Conservation (phyloP, 257 asterid species). For the Cinchona pubescens region DNA sequence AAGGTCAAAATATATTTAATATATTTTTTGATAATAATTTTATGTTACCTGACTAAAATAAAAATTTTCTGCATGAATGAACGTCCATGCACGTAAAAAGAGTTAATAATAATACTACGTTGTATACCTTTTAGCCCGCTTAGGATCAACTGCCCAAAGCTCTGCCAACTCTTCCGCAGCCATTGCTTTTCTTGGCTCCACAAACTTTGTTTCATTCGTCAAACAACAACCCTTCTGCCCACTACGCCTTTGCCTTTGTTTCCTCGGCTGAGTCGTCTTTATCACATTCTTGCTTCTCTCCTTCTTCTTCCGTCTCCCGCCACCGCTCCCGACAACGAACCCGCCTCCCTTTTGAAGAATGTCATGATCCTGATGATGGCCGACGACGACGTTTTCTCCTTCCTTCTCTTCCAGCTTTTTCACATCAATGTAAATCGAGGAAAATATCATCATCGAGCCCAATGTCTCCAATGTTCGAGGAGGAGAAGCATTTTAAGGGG, state of each 20-base stretch:
- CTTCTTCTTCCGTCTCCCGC: constrained; percentile 14
- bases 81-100: neutral
- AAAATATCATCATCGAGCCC: constrained; percentile 20
- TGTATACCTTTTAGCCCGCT: constrained; percentile 30
- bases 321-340: neutral
- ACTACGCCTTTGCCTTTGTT: neutral
- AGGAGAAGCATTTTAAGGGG: constrained; percentile 8
- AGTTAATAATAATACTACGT: neutral
- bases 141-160: constrained; percentile 29
- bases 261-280: constrained; percentile 1
- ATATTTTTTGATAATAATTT: too few relatives aligned
- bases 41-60: too few relatives aligned
- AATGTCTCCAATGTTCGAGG: neutral
- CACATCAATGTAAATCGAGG: constrained; percentile 21
- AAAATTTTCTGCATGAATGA: neutral
- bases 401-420: constrained; percentile 22
- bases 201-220: constrained; percentile 12
- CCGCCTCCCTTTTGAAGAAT: constrained; percentile 15
- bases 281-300: neutral
- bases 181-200: constrained; percentile 29
- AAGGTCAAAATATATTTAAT: too few relatives aligned
- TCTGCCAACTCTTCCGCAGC: constrained; percentile 27
- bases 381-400: neutral
- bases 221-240: neutral
- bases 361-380: neutral